These are phyloP conservation scores for Sordariomycetes sp. DNA, from an alignment of 2,329 filamentous ascomycete genomes.

Conservation along the genomic window DNA sequence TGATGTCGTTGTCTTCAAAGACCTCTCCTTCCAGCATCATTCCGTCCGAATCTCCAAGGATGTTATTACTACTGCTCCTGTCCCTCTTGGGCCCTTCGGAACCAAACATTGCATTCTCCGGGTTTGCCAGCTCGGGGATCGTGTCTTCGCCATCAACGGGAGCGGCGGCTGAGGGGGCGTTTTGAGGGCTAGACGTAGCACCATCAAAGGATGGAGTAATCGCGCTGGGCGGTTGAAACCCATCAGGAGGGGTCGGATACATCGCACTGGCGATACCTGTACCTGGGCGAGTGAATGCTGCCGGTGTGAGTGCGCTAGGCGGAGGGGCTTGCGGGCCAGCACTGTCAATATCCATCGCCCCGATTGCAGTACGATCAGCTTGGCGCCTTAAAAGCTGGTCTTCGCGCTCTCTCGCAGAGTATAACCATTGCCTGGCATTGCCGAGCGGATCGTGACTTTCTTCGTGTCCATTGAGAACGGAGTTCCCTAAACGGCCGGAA, in stretches of 20 bases:
- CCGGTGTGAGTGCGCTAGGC: slow-evolving; percentile 41
- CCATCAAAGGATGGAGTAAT: slow-evolving; percentile 49
- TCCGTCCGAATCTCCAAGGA: slow-evolving; percentile 42
- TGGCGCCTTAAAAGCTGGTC: slow-evolving; percentile 37
- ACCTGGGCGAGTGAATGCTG: slow-evolving; percentile 39
- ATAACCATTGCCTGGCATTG: slow-evolving; percentile 39
- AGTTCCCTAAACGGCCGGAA: slow-evolving; percentile 28
- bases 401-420: slow-evolving; percentile 32
- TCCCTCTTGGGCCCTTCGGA: slow-evolving; percentile 30
- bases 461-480: slow-evolving; percentile 23
- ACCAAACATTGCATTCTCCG: slow-evolving; percentile 3
- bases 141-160: slow-evolving; percentile 22
- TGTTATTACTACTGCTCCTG: slow-evolving; percentile 25
- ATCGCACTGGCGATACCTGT: slow-evolving; percentile 42
- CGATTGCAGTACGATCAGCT: slow-evolving; percentile 35
- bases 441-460: slow-evolving; percentile 39
- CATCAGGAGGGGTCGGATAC: slow-evolving; percentile 66
- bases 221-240: slow-evolving; percentile 42
- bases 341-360: slow-evolving; percentile 30
- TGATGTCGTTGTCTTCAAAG: slow-evolving; percentile 67
- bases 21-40: slow-evolving; percentile 63
- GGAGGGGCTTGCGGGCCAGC: slow-evolving; percentile 30
- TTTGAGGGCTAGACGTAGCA: slow-evolving; percentile 45
- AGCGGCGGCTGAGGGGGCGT: slow-evolving; percentile 14
- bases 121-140: slow-evolving; percentile 13